Conservation (phyloP, 129 eudicot genomes). For the Escallonia rubra region DNA sequence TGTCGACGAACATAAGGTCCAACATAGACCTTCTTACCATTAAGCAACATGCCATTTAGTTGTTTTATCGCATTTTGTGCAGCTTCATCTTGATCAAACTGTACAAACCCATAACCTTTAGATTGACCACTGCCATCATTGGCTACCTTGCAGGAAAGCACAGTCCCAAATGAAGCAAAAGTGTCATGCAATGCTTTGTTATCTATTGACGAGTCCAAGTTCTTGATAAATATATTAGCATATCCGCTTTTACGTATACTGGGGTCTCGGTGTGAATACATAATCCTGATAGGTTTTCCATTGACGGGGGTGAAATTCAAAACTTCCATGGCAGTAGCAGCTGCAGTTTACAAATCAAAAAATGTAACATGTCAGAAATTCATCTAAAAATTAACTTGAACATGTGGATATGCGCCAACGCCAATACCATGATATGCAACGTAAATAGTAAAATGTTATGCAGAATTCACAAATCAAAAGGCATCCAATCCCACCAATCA, state of each 20-base stretch:
- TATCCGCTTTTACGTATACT: slow-evolving; percentile 47
- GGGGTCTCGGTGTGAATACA: slow-evolving; percentile 64
- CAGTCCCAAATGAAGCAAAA: slow-evolving; percentile 46
- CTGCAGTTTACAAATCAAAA: slow-evolving; percentile 19
- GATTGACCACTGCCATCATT: slow-evolving; percentile 38
- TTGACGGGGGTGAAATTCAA: slow-evolving; percentile 45
- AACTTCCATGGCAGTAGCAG: slow-evolving; percentile 44
- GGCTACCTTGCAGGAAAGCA: slow-evolving; percentile 65
- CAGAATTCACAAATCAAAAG: background rate
- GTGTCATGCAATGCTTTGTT: slow-evolving; percentile 48
- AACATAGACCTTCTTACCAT: slow-evolving; percentile 56
- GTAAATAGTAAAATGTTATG: background rate
- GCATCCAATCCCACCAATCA: background rate
- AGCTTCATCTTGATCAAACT: slow-evolving; percentile 54
- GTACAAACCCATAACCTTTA: slow-evolving; percentile 60
- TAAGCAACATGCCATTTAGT: slow-evolving; percentile 50
- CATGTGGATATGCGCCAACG: background rate
- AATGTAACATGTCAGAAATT: background rate
- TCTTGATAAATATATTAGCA: slow-evolving; percentile 58
- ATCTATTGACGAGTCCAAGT: slow-evolving; percentile 47
- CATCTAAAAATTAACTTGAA: background rate
- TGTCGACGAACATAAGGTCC: slow-evolving; percentile 48
- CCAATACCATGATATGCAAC: background rate
- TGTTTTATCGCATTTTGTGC: slow-evolving; percentile 47
- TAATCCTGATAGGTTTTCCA: slow-evolving; percentile 60